These are phyloP conservation scores for Trichophyton simii DNA, from an alignment of 2,329 filamentous ascomycete genomes.

Conservation along the genomic window DNA sequence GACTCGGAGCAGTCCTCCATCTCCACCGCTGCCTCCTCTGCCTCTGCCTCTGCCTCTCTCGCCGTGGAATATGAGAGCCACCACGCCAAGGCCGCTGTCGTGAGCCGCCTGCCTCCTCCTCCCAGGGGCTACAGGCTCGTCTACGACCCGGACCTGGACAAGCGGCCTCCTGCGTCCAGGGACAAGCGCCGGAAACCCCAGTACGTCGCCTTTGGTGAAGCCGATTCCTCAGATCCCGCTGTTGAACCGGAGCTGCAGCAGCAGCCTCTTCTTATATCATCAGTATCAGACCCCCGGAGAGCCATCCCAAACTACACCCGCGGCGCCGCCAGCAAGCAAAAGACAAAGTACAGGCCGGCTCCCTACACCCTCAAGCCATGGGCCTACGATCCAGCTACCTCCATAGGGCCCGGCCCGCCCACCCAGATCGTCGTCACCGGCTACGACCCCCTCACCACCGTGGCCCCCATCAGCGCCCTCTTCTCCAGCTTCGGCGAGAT, in stretches of 20 bases:
- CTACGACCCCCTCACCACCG: constrained; percentile 81
- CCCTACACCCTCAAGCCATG: constrained; percentile 73
- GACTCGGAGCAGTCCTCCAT: no score
- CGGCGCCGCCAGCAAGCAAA: constrained; percentile 51
- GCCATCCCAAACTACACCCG: constrained; percentile 51
- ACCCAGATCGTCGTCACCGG: constrained; percentile 87
- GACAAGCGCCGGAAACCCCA: constrained; percentile 43
- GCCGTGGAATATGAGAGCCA: constrained; percentile 18
- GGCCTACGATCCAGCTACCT: constrained; percentile 66
- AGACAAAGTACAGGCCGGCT: constrained; percentile 58
- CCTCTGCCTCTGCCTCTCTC: background rate
- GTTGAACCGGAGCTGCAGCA: constrained; percentile 23
- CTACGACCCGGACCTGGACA: constrained; percentile 53
- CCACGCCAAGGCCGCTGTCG: constrained; percentile 23
- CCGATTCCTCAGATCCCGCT: constrained; percentile 41
- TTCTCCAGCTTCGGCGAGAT: constrained; percentile 80
- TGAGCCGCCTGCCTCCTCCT: constrained; percentile 39
- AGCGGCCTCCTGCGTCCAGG: constrained; percentile 37
- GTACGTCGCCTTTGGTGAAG: constrained; percentile 41
- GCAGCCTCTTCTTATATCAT: no score
- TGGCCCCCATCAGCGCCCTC: constrained; percentile 61
- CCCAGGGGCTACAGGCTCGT: constrained; percentile 46
- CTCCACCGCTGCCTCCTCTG: background rate
- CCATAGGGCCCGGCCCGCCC: constrained; percentile 76
- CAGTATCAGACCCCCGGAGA: constrained; percentile 60